phyloP scores from a whole-genome alignment of 805 yeast genomes.

The Saturnispora hagleri region DNA sequence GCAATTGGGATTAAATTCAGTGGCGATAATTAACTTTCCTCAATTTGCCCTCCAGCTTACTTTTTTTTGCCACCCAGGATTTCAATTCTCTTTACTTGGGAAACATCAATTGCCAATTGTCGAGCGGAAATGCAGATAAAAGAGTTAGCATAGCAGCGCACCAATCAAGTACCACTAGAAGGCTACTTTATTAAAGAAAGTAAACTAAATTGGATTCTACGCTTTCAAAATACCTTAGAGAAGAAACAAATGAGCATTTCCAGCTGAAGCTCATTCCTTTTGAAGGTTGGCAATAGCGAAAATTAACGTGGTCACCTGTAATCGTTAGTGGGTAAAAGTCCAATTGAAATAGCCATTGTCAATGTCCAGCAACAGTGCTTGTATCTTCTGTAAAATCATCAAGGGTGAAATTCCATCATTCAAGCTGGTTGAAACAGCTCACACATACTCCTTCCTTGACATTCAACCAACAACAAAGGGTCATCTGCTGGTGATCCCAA shows the following conservation, averaged over 20 bases:
- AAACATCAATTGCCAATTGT: background rate
- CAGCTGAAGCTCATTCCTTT: background rate
- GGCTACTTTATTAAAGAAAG: no score
- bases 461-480: conserved; percentile 89
- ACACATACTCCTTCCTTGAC: conserved; percentile 77
- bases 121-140: background rate
- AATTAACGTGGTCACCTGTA: background rate
- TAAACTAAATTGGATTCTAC: no score
- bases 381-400: conserved; percentile 91
- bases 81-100: background rate
- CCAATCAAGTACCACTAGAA: no score
- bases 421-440: conserved; percentile 80
- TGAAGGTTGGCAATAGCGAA: background rate
- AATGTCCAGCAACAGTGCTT: conserved; percentile 41
- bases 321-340: background rate
- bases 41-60: background rate
- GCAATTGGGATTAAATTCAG: background rate
- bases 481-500: conserved; percentile 85
- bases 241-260: background rate
- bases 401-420: conserved; percentile 93
- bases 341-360: conserved; percentile 7
- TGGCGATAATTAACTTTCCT: conserved; percentile 6
- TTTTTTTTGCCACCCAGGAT: background rate
- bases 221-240: background rate
- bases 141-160: no score